phyloP scores from a whole-genome alignment of 805 yeast genomes.

The Starmera dryadoides region DNA sequence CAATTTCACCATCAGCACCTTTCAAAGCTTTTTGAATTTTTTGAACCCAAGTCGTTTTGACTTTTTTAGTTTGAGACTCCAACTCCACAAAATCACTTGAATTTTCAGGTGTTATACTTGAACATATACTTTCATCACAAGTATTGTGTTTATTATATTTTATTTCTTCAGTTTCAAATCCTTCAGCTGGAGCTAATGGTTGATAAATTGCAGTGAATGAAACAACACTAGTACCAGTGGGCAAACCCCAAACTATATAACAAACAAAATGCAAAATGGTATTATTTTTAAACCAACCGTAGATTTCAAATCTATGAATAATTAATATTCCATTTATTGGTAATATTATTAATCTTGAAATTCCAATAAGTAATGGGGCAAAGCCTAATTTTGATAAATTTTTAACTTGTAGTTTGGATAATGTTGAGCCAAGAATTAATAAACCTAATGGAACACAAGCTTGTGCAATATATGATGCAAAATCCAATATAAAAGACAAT shows the following conservation, averaged over 20 bases:
- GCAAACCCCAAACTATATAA: slow-evolving; percentile 68
- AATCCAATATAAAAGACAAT: slow-evolving; percentile 73
- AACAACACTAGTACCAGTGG: slow-evolving; percentile 79
- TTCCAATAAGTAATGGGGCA: slow-evolving; percentile 49
- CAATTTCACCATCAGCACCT: no score
- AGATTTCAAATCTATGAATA: slow-evolving; percentile 50
- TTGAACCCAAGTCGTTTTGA: no score
- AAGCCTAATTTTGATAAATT: slow-evolving; percentile 54
- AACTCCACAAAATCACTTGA: no score
- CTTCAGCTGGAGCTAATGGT: slow-evolving; percentile 1
- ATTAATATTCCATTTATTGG: slow-evolving; percentile 73
- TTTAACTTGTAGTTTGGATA: slow-evolving; percentile 60
- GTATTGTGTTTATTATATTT: no score
- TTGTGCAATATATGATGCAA: slow-evolving; percentile 65
- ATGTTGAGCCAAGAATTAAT: slow-evolving; percentile 73
- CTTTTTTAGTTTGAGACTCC: no score
- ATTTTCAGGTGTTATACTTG: no score
- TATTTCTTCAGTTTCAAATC: no score
- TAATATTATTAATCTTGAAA: slow-evolving; percentile 54
- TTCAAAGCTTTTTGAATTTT: no score
- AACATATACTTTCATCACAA: no score
- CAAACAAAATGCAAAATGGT: slow-evolving; percentile 60
- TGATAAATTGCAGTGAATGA: slow-evolving; percentile 73
- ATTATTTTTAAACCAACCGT: slow-evolving; percentile 52
- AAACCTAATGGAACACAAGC: slow-evolving; percentile 87